phyloP scores from a whole-genome alignment of 75 land plant genomes.

The Picea glauca region DNA sequence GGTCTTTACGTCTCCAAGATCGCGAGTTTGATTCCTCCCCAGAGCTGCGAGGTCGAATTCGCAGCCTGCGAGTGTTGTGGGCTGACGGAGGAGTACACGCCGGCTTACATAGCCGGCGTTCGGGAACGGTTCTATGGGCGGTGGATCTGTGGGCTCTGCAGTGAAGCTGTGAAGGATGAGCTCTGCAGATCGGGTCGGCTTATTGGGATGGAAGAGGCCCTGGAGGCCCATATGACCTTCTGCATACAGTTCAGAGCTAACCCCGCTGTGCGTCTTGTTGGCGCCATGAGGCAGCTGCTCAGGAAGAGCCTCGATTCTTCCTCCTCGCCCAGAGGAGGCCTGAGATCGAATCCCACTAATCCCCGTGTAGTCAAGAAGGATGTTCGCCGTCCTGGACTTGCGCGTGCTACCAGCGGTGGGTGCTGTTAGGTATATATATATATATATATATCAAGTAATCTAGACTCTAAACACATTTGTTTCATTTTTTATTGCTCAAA shows the following conservation, averaged over 20 bases:
- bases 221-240: conserved; percentile 61
- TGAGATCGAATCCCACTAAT: neutral
- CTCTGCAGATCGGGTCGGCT: conserved; percentile 18
- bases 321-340: neutral
- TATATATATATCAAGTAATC: too few species aligned
- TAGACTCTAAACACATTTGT: too few species aligned
- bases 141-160: conserved; percentile 69
- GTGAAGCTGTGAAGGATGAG: conserved; percentile 66
- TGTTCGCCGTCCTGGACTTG: neutral
- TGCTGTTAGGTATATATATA: too few species aligned
- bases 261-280: conserved; percentile 56
- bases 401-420: neutral
- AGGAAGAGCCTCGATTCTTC: conserved; percentile 12
- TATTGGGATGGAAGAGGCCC: conserved; percentile 48
- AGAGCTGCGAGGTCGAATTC: conserved; percentile 17
- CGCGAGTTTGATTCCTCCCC: too few species aligned
- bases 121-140: conserved; percentile 48
- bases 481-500: too few species aligned
- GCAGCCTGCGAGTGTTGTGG: conserved; percentile 71
- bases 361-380: neutral
- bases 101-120: conserved; percentile 38
- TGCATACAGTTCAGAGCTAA: conserved; percentile 50
- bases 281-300: conserved; percentile 47
- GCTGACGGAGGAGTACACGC: conserved; percentile 59
- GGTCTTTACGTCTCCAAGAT: too few species aligned